Conservation (phyloP, 192 early-diverging fungal species). For the Coemansia sp. region DNA sequence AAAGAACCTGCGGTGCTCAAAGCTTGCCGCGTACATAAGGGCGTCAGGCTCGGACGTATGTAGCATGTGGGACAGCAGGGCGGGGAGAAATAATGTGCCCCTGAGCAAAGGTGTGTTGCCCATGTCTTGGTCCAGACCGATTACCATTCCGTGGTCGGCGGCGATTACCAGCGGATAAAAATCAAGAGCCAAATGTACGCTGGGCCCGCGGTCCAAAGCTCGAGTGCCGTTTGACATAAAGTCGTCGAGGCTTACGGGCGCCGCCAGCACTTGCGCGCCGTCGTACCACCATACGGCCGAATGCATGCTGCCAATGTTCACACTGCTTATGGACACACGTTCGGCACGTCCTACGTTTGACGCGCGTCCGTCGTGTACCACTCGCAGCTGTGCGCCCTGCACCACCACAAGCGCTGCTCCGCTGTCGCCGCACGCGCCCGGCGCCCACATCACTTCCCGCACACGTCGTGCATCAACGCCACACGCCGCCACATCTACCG, state of each 20-base stretch:
- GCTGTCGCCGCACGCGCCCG: conserved; percentile 37
- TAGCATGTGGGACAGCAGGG: conserved; percentile 42
- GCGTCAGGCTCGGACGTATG: conserved; percentile 35
- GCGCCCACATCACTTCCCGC: conserved; percentile 50
- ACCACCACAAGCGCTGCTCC: conserved; percentile 36
- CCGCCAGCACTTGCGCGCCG: conserved; percentile 30
- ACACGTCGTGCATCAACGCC: conserved; percentile 19
- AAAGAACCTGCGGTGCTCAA: conserved; percentile 81
- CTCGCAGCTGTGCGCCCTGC: conserved; percentile 30
- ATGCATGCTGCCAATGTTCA: conserved; percentile 55
- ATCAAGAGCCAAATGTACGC: conserved; percentile 25
- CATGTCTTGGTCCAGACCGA: conserved; percentile 50
- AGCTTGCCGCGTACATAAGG: conserved; percentile 56
- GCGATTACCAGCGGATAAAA: conserved; percentile 49
- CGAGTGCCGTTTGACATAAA: conserved; percentile 41
- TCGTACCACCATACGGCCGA: conserved; percentile 52
- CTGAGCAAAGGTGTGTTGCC: conserved; percentile 33
- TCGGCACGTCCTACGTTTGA: conserved; percentile 24
- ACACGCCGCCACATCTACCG: conserved; percentile 9
- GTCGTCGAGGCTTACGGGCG: conserved; percentile 47
- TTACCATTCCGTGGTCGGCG: conserved; percentile 39
- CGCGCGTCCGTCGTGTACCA: conserved; percentile 12
- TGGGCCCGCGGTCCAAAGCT: conserved; percentile 10
- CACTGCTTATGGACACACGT: conserved; percentile 33
- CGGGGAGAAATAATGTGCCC: conserved; percentile 47